Conservation (phyloP, 805 yeast genomes). For the Blastobotrys terrestris region DNA sequence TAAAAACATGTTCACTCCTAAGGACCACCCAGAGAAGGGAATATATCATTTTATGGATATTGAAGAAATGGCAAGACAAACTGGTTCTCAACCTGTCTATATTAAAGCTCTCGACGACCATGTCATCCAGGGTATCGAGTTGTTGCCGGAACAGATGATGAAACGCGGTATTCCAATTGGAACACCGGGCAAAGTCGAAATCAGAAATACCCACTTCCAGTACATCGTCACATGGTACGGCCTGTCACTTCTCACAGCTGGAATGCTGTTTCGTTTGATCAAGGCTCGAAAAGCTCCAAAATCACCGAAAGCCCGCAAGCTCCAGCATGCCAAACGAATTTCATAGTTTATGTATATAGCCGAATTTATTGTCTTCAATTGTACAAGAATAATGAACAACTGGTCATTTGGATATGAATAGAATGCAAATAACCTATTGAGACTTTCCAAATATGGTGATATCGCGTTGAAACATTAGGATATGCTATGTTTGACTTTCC, state of each 20-base stretch:
- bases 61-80: slow-evolving; percentile 65
- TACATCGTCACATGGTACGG: slow-evolving; percentile 96
- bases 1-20: slow-evolving; percentile 64
- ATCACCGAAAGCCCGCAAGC: slow-evolving; percentile 17
- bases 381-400: background rate
- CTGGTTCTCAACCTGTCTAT: slow-evolving; percentile 66
- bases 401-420: background rate
- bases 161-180: slow-evolving; percentile 90
- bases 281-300: slow-evolving; percentile 32
- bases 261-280: slow-evolving; percentile 52
- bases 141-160: slow-evolving; percentile 44
- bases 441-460: too few relatives aligned
- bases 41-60: slow-evolving; percentile 77
- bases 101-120: slow-evolving; percentile 59
- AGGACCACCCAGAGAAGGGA: slow-evolving; percentile 58
- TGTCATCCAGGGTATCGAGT: slow-evolving; percentile 33
- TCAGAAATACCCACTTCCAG: slow-evolving; percentile 85
- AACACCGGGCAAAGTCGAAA: slow-evolving; percentile 67
- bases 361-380: background rate
- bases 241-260: slow-evolving; percentile 63
- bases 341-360: slow-evolving; percentile 20
- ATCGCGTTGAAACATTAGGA: too few relatives aligned
- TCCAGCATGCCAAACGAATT: slow-evolving; percentile 26
- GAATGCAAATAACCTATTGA: background rate
- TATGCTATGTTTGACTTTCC: too few relatives aligned